A percentile compares a stretch with the other conserved stretches of the same genome.
Evolutionary conservation across 108 stramenopile genomes (phyloP).

Genomic region (Ochromonas danica): DNA sequence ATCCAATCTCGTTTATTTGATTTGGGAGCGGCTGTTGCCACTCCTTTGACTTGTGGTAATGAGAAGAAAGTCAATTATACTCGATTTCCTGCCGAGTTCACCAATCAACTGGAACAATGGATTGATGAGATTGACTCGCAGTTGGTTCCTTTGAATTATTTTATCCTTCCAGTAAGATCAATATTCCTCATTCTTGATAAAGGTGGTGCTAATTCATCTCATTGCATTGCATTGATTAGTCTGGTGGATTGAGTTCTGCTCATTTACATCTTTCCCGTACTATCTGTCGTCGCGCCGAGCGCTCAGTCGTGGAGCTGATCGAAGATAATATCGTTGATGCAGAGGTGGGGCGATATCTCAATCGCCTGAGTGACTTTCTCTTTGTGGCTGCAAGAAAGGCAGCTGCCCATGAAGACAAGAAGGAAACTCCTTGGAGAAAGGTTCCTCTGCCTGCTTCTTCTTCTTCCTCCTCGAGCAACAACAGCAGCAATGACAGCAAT

Average conservation of each 20-base stretch:
- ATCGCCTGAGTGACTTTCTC: slow-evolving; percentile 32
- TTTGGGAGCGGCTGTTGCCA: slow-evolving; percentile 33
- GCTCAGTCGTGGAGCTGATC: slow-evolving; percentile 22
- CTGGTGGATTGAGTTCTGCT: slow-evolving; percentile 10
- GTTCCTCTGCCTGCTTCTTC: not conserved
- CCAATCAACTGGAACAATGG: slow-evolving; percentile 12
- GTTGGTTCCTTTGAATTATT: not conserved
- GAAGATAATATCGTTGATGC: slow-evolving; percentile 11
- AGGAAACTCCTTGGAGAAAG: slow-evolving; percentile 19
- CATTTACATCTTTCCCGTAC: slow-evolving; percentile 20
- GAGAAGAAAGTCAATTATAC: not conserved
- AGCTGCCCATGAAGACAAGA: not conserved
- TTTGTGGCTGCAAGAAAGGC: slow-evolving; percentile 3
- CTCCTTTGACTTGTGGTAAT: not conserved
- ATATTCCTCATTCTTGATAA: not conserved
- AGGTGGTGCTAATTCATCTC: not conserved
- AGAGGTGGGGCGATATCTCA: slow-evolving; percentile 13
- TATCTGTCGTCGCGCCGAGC: slow-evolving; percentile 22
- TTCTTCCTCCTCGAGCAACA: no score
- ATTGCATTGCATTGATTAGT: slow-evolving; percentile 12
- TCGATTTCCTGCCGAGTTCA: not conserved
- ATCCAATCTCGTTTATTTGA: slow-evolving; percentile 29
- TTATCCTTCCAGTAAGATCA: slow-evolving; percentile 25
- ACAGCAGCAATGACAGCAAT: no score
- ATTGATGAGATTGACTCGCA: slow-evolving; percentile 22